phyloP scores from a whole-genome alignment of 805 yeast species.

The Nakazawaea wyomingensis region DNA sequence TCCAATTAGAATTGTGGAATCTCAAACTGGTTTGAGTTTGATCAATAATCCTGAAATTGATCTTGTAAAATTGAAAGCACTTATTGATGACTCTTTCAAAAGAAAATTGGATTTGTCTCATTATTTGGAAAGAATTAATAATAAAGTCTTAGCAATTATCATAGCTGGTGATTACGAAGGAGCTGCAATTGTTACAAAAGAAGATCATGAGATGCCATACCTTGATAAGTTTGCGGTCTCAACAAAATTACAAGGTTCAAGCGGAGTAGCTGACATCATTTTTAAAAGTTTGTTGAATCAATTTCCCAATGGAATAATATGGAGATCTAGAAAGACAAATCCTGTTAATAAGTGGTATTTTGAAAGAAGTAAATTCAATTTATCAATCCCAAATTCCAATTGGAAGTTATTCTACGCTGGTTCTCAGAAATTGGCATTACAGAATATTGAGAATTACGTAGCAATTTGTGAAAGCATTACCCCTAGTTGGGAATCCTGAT shows the following conservation, averaged over 20 bases:
- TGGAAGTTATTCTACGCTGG: constrained; percentile 42
- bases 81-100: constrained; percentile 79
- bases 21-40: constrained; percentile 25
- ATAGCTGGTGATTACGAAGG: constrained; percentile 95
- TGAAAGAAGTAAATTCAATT: constrained; percentile 76
- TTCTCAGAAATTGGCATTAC: constrained; percentile 22
- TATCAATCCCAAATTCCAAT: constrained; percentile 35
- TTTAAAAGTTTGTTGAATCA: constrained; percentile 71
- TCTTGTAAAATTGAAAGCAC: constrained; percentile 46
- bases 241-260: constrained; percentile 77
- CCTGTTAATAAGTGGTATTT: constrained; percentile 98
- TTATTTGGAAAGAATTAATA: constrained; percentile 62
- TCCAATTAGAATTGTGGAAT: constrained; percentile 40
- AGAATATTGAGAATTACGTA: constrained; percentile 41
- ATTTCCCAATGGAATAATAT: constrained; percentile 69
- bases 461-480: constrained; percentile 51
- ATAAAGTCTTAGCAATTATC: constrained; percentile 67
- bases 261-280: constrained; percentile 90
- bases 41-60: constrained; percentile 40
- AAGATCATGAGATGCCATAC: constrained; percentile 39
- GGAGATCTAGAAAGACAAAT: constrained; percentile 85
- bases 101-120: constrained; percentile 58
- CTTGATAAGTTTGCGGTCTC: constrained; percentile 93
- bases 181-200: constrained; percentile 89
- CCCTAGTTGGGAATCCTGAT: constrained; percentile 50